Percentiles rank a stretch among this genome's conserved stretches.
phyloP scores from a whole-genome alignment of 805 yeast species.

The Torulaspora franciscae region DNA sequence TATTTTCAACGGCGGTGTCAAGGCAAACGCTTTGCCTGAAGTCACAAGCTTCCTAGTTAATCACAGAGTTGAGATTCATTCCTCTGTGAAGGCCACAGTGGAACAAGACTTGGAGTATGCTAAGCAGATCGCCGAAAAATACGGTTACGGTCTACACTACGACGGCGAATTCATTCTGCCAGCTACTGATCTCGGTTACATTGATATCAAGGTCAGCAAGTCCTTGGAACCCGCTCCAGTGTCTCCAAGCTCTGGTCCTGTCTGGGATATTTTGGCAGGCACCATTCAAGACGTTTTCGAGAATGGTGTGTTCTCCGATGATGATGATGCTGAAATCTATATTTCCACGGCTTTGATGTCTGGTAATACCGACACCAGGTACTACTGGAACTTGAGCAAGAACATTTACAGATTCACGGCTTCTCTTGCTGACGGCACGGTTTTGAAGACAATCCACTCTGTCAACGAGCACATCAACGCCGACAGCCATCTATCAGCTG shows the following conservation, averaged over 20 bases:
- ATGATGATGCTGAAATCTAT: conserved; percentile 25
- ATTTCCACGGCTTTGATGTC: conserved; percentile 49
- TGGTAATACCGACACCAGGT: conserved; percentile 59
- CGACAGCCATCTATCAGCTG: conserved; percentile 54
- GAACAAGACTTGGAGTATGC: conserved; percentile 39
- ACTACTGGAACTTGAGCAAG: conserved; percentile 52
- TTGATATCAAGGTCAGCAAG: conserved; percentile 22
- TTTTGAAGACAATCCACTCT: conserved; percentile 46
- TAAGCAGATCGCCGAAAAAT: conserved; percentile 42
- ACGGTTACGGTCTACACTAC: conserved; percentile 43
- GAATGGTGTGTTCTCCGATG: conserved; percentile 39
- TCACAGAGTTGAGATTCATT: conserved; percentile 60
- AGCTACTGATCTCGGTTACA: conserved; percentile 30
- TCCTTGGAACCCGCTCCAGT: conserved; percentile 40
- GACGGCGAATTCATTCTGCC: conserved; percentile 24
- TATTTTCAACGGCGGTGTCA: conserved; percentile 65
- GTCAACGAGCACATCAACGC: conserved; percentile 56
- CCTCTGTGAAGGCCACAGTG: conserved; percentile 42
- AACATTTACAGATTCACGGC: conserved; percentile 49
- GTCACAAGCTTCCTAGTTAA: conserved; percentile 49
- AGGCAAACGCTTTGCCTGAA: conserved; percentile 75
- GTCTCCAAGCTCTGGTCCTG: conserved; percentile 36
- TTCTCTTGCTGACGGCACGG: conserved; percentile 16
- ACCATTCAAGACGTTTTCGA: conserved; percentile 51
- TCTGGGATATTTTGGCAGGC: conserved; percentile 46